phyloP scores from a whole-genome alignment of 495 filamentous ascomycete genomes.

The Talaromyces trachyspermus region DNA sequence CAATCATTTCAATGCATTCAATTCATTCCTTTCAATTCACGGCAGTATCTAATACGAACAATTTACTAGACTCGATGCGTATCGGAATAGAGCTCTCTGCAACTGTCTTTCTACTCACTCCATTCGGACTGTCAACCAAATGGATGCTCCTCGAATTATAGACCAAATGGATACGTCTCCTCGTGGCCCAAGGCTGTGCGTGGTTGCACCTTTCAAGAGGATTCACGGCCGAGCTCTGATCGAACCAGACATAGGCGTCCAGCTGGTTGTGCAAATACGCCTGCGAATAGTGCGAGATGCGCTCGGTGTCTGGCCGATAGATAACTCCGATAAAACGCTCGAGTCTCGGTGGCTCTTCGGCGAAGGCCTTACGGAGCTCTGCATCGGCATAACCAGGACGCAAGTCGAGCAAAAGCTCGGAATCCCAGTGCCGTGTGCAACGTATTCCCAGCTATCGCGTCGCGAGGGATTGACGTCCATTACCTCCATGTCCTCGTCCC shows the following conservation, averaged over 20 bases:
- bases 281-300: conserved; percentile 47
- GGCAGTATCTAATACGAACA: too few relatives aligned
- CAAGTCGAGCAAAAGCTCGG: conserved; percentile 45
- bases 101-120: not conserved
- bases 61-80: too few relatives aligned
- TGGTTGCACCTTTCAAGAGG: conserved; percentile 48
- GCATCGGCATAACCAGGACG: conserved; percentile 29
- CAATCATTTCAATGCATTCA: too few relatives aligned
- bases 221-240: conserved; percentile 42
- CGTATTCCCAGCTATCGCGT: conserved; percentile 37
- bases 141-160: too few relatives aligned
- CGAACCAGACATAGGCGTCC: conserved; percentile 52
- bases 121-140: not conserved
- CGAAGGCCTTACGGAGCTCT: conserved; percentile 32
- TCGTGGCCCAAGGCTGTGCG: conserved; percentile 34
- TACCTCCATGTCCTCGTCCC: conserved; percentile 51
- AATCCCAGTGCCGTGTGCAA: conserved; percentile 37
- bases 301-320: conserved; percentile 50
- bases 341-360: conserved; percentile 28
- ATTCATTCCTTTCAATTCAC: too few relatives aligned
- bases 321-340: conserved; percentile 55
- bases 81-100: too few relatives aligned
- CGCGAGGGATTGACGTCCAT: conserved; percentile 40
- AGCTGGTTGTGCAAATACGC: conserved; percentile 49
- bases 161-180: conserved; percentile 53